Conservation (phyloP, 768 basidiomycete genomes). For the Podaxis sp. region DNA sequence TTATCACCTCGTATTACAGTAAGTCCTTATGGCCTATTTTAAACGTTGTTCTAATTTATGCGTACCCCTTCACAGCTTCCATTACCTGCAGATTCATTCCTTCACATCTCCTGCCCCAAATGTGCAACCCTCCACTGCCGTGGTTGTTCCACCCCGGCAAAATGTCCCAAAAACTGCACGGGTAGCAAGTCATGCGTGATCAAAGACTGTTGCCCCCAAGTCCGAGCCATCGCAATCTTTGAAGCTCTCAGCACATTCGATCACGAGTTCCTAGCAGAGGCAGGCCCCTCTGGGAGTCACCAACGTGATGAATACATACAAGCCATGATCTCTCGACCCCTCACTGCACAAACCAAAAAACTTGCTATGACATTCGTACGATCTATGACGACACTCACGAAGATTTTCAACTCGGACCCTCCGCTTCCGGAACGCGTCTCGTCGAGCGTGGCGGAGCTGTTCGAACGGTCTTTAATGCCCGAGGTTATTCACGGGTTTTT, state of each 20-base stretch:
- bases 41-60: neutral
- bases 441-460: neutral
- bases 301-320: conserved; percentile 12
- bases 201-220: conserved; percentile 25
- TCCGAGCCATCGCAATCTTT: conserved; percentile 28
- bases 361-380: neutral
- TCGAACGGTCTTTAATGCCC: conserved; percentile 21
- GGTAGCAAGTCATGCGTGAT: conserved; percentile 25
- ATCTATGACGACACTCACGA: neutral
- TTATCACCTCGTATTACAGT: conserved; percentile 20
- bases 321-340: conserved; percentile 3
- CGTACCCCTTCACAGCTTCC: conserved; percentile 8
- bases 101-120: conserved; percentile 24
- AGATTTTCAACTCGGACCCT: neutral
- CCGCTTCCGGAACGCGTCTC: no score
- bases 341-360: neutral
- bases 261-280: conserved; percentile 20
- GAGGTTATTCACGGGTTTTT: conserved; percentile 29
- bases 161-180: conserved; percentile 20
- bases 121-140: conserved; percentile 29
- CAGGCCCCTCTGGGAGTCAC: conserved; percentile 12
- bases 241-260: conserved; percentile 30
- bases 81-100: conserved; percentile 15
- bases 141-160: conserved; percentile 24
- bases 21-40: conserved; percentile 4